These are phyloP conservation scores for Boletus hoseneyae DNA, from an alignment of 1,284 basidiomycete species.

Conservation along the genomic window DNA sequence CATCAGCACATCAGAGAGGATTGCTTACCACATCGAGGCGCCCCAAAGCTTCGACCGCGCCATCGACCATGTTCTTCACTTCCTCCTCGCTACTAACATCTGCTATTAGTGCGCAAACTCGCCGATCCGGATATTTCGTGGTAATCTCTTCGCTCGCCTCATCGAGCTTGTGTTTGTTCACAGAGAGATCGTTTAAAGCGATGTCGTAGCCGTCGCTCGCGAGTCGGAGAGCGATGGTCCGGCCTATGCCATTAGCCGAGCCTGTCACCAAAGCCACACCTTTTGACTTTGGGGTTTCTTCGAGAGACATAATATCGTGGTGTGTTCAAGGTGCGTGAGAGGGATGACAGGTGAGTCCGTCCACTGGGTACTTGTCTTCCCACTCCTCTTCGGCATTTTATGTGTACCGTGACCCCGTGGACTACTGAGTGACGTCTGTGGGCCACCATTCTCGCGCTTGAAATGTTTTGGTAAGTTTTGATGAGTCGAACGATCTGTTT, in stretches of 20 bases:
- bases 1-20: neutral
- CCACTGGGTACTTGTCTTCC: neutral
- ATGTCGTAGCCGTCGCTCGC: slow-evolving; percentile 38
- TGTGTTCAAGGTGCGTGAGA: too few relatives aligned
- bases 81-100: slow-evolving; percentile 37
- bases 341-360: neutral
- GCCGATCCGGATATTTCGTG: slow-evolving; percentile 19
- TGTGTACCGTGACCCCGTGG: neutral
- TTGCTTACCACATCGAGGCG: slow-evolving; percentile 37
- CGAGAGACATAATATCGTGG: slow-evolving; percentile 6
- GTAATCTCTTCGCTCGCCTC: slow-evolving; percentile 27
- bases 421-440: neutral
- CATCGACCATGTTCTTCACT: slow-evolving; percentile 35
- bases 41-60: slow-evolving; percentile 32
- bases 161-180: slow-evolving; percentile 20
- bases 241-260: slow-evolving; percentile 36
- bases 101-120: slow-evolving; percentile 23
- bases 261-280: slow-evolving; percentile 37
- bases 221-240: slow-evolving; percentile 33
- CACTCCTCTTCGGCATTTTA: neutral
- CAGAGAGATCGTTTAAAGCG: slow-evolving; percentile 34
- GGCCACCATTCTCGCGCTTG: neutral
- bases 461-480: neutral
- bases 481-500: neutral
- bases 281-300: slow-evolving; percentile 2